Percentiles rank a stretch among this genome's conserved stretches.
phyloP scores from a whole-genome alignment of 1,139 yeast species.

The Candida pseudoviswanathii region DNA sequence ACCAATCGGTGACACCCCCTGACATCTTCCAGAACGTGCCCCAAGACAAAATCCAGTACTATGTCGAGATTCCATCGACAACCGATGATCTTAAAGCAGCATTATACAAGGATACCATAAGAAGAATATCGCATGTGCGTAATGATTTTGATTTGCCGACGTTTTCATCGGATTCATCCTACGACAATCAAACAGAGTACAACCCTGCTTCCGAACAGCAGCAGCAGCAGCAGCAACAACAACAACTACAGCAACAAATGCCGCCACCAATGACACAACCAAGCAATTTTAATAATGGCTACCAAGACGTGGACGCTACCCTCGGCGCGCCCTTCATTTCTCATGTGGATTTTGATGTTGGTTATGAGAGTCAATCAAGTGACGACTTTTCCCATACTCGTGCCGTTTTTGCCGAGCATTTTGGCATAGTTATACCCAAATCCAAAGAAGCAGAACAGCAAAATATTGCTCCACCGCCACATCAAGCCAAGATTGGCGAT shows the following conservation, averaged over 20 bases:
- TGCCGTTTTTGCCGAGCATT: slow-evolving; percentile 10
- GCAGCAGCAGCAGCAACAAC: neutral
- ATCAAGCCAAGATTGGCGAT: slow-evolving; percentile 6
- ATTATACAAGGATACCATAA: slow-evolving; percentile 21
- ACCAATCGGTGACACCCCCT: slow-evolving; percentile 12
- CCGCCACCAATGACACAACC: neutral
- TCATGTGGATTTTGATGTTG: slow-evolving; percentile 6
- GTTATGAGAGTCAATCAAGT: slow-evolving; percentile 11
- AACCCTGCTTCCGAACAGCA: neutral
- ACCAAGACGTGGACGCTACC: neutral
- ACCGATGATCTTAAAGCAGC: slow-evolving; percentile 23
- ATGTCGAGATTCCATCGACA: slow-evolving; percentile 13
- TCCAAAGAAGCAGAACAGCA: neutral
- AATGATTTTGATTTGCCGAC: slow-evolving; percentile 4
- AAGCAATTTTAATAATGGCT: neutral
- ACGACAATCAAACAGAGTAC: neutral
- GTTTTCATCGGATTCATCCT: slow-evolving; percentile 6
- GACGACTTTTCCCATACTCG: slow-evolving; percentile 12
- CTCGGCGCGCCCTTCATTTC: neutral
- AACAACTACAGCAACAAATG: slow-evolving; percentile 5
- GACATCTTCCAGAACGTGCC: slow-evolving; percentile 15
- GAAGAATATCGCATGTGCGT: slow-evolving; percentile 9
- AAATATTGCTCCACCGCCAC: neutral
- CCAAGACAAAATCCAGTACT: slow-evolving; percentile 10
- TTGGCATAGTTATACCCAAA: slow-evolving; percentile 6